Conservation (phyloP, 768 basidiomycete species). For the Suillus subaureus region DNA sequence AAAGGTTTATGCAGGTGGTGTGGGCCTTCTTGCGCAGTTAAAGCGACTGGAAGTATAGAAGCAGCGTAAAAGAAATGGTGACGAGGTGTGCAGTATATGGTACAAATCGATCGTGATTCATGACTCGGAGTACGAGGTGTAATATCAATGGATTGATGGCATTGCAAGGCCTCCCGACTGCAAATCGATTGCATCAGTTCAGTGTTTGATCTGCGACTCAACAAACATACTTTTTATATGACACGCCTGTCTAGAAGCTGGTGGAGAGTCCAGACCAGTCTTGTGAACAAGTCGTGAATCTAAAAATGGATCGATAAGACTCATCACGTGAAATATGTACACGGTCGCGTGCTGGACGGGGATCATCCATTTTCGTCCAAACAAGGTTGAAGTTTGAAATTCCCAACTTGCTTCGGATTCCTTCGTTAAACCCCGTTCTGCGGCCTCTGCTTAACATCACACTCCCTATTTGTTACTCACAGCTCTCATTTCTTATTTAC, state of each 20-base stretch:
- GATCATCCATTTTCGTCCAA: neutral
- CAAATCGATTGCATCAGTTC: neutral
- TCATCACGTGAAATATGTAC: neutral
- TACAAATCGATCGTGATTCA: neutral
- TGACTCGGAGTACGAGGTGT: neutral
- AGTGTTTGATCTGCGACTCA: neutral
- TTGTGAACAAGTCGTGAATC: neutral
- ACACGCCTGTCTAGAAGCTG: neutral
- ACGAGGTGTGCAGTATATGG: neutral
- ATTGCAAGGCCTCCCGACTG: neutral
- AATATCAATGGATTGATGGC: neutral
- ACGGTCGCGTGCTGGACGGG: neutral
- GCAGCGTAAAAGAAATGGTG: neutral
- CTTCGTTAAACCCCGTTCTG: neutral
- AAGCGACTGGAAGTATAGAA: neutral
- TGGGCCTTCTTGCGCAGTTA: conserved; percentile 28
- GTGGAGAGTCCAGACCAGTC: neutral
- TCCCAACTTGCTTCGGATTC: neutral
- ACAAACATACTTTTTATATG: neutral
- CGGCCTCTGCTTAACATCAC: neutral
- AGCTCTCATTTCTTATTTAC: neutral
- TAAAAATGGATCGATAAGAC: neutral
- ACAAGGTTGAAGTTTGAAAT: neutral
- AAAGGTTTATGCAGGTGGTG: conserved; percentile 35
- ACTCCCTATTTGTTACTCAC: neutral